phyloP scores from a whole-genome alignment of 192 early-diverging fungal genomes.

The Backusella australiensis region DNA sequence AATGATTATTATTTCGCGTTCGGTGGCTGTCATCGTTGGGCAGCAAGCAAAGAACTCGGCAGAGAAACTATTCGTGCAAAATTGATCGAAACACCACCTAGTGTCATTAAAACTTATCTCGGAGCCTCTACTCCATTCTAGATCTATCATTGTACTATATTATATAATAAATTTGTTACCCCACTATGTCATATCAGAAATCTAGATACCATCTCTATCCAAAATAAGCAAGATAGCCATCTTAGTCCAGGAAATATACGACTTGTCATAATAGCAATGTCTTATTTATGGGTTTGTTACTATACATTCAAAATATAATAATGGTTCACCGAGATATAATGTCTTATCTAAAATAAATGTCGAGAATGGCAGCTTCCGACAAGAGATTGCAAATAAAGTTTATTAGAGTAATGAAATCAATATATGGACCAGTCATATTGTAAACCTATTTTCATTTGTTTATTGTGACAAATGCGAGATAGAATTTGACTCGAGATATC shows the following conservation, averaged over 20 bases:
- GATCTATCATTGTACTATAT: not conserved
- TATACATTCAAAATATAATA: no score
- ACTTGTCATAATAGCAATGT: no score
- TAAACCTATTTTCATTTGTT: not conserved
- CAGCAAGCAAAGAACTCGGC: slow-evolving; percentile 20
- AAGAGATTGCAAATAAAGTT: not conserved
- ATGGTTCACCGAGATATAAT: not conserved
- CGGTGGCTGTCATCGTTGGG: slow-evolving; percentile 28
- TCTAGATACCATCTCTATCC: not conserved
- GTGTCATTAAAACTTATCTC: slow-evolving; percentile 19
- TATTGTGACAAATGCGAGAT: not conserved
- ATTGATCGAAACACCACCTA: slow-evolving; percentile 19
- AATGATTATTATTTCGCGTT: slow-evolving; percentile 26
- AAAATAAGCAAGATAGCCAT: not conserved
- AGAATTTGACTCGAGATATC: not conserved
- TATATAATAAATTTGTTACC: not conserved
- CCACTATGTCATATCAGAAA: not conserved
- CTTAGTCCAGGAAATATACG: no score
- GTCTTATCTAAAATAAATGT: not conserved
- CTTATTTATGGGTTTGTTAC: no score
- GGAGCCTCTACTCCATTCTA: slow-evolving; percentile 22
- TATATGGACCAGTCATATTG: not conserved
- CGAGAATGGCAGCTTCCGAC: not conserved
- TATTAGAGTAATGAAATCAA: not conserved
- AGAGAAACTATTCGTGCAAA: slow-evolving; percentile 14